phyloP scores from a whole-genome alignment of 352 stramenopile genomes.

The Globisporangium abappressorium region DNA sequence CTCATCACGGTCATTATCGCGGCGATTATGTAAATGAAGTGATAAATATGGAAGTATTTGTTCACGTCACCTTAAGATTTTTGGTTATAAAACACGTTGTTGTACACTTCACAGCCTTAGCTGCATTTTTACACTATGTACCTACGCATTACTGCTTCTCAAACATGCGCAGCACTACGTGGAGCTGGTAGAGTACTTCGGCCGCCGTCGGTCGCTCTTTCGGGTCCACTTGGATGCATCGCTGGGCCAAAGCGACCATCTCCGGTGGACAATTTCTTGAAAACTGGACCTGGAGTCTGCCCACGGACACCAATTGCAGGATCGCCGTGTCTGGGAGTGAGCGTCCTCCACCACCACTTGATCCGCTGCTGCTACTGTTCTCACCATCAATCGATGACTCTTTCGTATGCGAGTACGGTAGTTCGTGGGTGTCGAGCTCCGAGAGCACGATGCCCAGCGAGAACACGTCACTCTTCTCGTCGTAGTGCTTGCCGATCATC shows the following conservation, averaged over 20 bases:
- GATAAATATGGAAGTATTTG: neutral
- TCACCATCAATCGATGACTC: neutral
- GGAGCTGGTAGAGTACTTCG: constrained; percentile 22
- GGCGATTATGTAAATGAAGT: neutral
- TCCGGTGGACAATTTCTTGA: constrained; percentile 9
- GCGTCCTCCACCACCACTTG: constrained; percentile 14
- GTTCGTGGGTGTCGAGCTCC: constrained; percentile 61
- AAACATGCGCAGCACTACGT: constrained; percentile 14
- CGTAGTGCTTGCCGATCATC: constrained; percentile 27
- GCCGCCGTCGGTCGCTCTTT: constrained; percentile 12
- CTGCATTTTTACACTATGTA: neutral
- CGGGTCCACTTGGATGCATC: constrained; percentile 14
- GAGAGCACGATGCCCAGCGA: constrained; percentile 82
- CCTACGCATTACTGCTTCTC: constrained; percentile 7
- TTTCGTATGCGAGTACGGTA: constrained; percentile 31
- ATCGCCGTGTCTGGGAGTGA: constrained; percentile 27
- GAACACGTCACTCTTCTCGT: constrained; percentile 30
- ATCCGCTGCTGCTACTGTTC: neutral
- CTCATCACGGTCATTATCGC: neutral
- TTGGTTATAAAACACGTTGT: neutral
- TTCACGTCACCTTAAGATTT: neutral
- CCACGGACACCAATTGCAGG: constrained; percentile 28
- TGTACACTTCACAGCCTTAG: neutral
- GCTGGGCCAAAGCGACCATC: constrained; percentile 11
- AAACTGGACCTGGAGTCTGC: constrained; percentile 18